A percentile compares a stretch with the other conserved stretches of the same genome.
Conservation (phyloP, 441 rosid species). For the Pelargonium citronellum region DNA sequence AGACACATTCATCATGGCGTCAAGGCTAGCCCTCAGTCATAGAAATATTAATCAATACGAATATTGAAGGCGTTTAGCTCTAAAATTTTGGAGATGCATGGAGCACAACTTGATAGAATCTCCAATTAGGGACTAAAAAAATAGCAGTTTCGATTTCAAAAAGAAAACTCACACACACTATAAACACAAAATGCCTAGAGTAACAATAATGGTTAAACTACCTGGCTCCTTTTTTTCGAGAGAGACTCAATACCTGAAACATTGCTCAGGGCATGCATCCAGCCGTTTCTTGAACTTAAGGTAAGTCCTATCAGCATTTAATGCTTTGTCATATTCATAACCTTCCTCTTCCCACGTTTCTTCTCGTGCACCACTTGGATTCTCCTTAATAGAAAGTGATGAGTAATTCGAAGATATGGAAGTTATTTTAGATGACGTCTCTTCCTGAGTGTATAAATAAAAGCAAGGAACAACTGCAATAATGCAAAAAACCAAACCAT, state of each 20-base stretch:
- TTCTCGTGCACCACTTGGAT: conserved; percentile 34
- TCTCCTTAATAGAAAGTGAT: conserved; percentile 44
- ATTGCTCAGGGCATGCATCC: conserved; percentile 75
- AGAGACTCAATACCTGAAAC: conserved; percentile 57
- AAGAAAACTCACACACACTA: too few species aligned
- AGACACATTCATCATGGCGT: too few species aligned
- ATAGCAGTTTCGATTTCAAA: too few species aligned
- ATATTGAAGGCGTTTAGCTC: too few species aligned
- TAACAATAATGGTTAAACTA: too few species aligned
- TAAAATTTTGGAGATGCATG: too few species aligned
- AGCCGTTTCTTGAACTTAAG: conserved; percentile 76
- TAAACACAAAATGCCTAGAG: too few species aligned
- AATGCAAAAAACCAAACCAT: conserved; percentile 17
- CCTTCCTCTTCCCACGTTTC: conserved; percentile 65
- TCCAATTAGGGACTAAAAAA: too few species aligned
- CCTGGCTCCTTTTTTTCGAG: too few species aligned
- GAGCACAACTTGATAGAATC: too few species aligned
- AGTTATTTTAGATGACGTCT: conserved; percentile 30
- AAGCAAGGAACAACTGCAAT: conserved; percentile 80
- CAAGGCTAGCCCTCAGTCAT: too few species aligned
- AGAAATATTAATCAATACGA: too few species aligned
- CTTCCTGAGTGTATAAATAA: conserved; percentile 58
- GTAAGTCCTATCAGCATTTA: conserved; percentile 72
- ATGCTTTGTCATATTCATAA: conserved; percentile 77
- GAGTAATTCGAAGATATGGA: conserved; percentile 36